Percentiles rank a stretch among this genome's conserved stretches.
Conservation (phyloP, 2,329 filamentous ascomycete species). For the Elsinoe fawcettii region DNA sequence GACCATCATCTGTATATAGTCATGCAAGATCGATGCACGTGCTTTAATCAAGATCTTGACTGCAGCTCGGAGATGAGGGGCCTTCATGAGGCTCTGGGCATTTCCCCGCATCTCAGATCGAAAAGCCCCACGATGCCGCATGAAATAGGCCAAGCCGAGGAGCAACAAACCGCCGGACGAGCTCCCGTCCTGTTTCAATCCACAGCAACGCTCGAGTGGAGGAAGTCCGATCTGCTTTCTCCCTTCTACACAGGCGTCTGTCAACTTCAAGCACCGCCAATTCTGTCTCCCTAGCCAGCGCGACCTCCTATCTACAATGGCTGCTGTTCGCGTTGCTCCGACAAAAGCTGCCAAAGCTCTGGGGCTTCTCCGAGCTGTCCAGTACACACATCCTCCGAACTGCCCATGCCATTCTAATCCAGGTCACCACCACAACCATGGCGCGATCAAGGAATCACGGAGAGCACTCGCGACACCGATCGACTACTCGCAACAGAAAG, state of each 20-base stretch:
- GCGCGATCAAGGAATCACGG: conserved; percentile 47
- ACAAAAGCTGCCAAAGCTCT: conserved; percentile 52
- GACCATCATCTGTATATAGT: not conserved
- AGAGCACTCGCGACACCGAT: conserved; percentile 67
- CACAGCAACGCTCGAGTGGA: not conserved
- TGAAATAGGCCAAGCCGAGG: conserved; percentile 9
- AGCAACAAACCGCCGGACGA: not conserved
- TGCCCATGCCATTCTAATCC: conserved; percentile 94
- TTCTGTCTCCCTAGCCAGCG: not conserved
- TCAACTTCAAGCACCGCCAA: not conserved
- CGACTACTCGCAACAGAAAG: conserved; percentile 66
- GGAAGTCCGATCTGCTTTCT: not conserved
- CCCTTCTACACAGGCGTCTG: not conserved
- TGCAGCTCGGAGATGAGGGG: not conserved
- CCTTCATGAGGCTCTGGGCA: not conserved
- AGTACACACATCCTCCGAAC: conserved; percentile 76
- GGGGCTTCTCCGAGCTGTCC: conserved; percentile 76
- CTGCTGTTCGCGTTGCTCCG: conserved; percentile 35
- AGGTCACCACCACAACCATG: conserved; percentile 58
- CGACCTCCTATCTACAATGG: conserved; percentile 22
- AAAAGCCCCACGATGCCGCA: conserved; percentile 1
- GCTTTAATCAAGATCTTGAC: not conserved
- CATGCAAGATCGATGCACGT: conserved; percentile 2
- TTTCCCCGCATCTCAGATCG: conserved; percentile 2
- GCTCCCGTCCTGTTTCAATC: not conserved